Conservation (phyloP, 805 yeast species). For the Schwanniomyces polymorphus region DNA sequence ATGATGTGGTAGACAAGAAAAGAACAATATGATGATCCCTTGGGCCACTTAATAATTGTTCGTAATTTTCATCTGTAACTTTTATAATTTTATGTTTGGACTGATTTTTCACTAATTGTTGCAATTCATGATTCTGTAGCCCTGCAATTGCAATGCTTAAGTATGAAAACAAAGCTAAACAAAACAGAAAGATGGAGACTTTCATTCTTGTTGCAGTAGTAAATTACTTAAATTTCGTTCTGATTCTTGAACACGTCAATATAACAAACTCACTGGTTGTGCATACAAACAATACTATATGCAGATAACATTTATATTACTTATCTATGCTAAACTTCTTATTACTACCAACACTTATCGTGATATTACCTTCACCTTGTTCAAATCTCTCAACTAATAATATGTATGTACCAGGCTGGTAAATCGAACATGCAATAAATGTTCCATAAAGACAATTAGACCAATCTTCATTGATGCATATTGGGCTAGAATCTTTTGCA, state of each 20-base stretch:
- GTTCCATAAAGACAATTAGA: conserved; percentile 45
- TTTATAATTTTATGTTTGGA: conserved; percentile 18
- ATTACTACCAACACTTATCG: conserved; percentile 37
- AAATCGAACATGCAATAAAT: conserved; percentile 31
- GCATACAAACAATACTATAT: background rate
- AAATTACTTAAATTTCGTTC: background rate
- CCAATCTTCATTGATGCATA: conserved; percentile 39
- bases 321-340: conserved; percentile 9
- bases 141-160: conserved; percentile 19
- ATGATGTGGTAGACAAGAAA: conserved; percentile 70
- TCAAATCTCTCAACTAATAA: conserved; percentile 52
- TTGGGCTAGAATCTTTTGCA: conserved; percentile 21
- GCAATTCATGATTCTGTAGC: conserved; percentile 22
- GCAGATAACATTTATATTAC: background rate
- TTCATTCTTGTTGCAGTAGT: conserved; percentile 3
- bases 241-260: conserved; percentile 1
- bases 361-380: conserved; percentile 39
- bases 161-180: conserved; percentile 10
- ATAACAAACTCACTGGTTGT: background rate
- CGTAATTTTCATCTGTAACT: conserved; percentile 62
- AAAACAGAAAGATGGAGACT: conserved; percentile 1
- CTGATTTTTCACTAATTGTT: conserved; percentile 12
- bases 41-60: conserved; percentile 56
- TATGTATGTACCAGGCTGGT: conserved; percentile 29
- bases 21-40: conserved; percentile 69